Base-by-base conservation (phyloP, 148 eudicot species). In the Spergularia marina region DNA sequence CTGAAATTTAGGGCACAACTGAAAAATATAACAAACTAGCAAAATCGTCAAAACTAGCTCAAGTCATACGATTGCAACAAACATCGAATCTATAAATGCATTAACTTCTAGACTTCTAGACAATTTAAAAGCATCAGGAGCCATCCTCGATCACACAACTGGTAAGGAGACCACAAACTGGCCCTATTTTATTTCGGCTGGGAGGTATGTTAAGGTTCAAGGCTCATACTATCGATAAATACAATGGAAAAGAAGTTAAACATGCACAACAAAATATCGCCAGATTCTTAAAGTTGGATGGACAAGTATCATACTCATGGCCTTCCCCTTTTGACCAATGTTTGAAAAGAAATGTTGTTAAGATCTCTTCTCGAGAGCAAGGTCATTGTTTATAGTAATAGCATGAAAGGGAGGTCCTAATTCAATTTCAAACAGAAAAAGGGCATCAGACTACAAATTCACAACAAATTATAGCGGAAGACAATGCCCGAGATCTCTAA, bases 1-100 rank as follows among this genome's bases (percentile, higher is more conserved):
- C 71, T 69, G 72, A 40, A 72, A 47, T 73, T 73, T 80, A 68
- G 80, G 68, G 53, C 65, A 53, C 53, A 76, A 20, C 57, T 54
- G 49, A 8, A 59, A 30, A 47, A 16, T 5, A 66, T 17, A 40
- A 57, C 21, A 16, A 75, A 70, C 53, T 47, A 36, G 44, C 52
- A 53, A 25, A 70, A 16, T 39, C 23, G 49, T 49, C 34, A 54
- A 68, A 69, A 53, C 65, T 6, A 53, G 21, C 64, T 51, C 21
- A 61, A n/a, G 34, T 61, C 70, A 49, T 57, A 12, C 55, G 21
- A 21, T 68, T 68, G 47, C 56, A 16, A 68, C 0, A 49, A 49
- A 21, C 60, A 53, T 53, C 54, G 21, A 14, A 23, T 53, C 40
- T 53, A 53, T 20, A 51, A 67, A 12, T 20, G 36, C 12, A 41